phyloP scores from a whole-genome alignment of 2,329 filamentous ascomycete species.

The Cladophialophora chaetospira region DNA sequence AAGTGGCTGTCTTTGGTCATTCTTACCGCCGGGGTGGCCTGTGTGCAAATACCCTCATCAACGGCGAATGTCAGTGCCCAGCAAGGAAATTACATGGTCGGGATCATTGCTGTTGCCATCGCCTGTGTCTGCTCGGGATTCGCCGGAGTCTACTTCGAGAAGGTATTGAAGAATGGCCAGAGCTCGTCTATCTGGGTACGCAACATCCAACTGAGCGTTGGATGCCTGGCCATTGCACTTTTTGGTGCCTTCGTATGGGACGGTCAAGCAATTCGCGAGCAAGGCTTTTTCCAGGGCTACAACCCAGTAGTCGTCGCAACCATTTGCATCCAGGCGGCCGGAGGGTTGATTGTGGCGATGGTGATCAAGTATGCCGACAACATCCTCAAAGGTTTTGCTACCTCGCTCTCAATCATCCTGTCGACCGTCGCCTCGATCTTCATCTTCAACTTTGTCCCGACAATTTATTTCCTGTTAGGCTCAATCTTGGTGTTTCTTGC shows the following conservation, averaged over 20 bases:
- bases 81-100: conserved; percentile 53
- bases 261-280: conserved; percentile 74
- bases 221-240: conserved; percentile 84
- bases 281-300: conserved; percentile 93
- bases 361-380: conserved; percentile 84
- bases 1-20: conserved; percentile 82
- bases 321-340: conserved; percentile 77
- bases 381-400: conserved; percentile 91
- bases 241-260: conserved; percentile 86
- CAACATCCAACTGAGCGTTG: conserved; percentile 91
- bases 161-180: conserved; percentile 80
- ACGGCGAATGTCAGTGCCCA: conserved; percentile 55
- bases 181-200: conserved; percentile 85
- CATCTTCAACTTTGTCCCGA: conserved; percentile 71
- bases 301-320: conserved; percentile 88
- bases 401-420: conserved; percentile 84
- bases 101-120: conserved; percentile 68
- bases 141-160: conserved; percentile 71
- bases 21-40: conserved; percentile 76
- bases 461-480: conserved; percentile 73
- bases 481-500: conserved; percentile 76
- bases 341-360: conserved; percentile 79
- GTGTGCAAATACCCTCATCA: conserved; percentile 76
- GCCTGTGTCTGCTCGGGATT: conserved; percentile 80
- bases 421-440: conserved; percentile 82